Evolutionary conservation across 306 rosid genomes (phyloP), one percentile per base, ranked within the genome.

Genomic region (Cyamopsis tetragonoloba): DNA sequence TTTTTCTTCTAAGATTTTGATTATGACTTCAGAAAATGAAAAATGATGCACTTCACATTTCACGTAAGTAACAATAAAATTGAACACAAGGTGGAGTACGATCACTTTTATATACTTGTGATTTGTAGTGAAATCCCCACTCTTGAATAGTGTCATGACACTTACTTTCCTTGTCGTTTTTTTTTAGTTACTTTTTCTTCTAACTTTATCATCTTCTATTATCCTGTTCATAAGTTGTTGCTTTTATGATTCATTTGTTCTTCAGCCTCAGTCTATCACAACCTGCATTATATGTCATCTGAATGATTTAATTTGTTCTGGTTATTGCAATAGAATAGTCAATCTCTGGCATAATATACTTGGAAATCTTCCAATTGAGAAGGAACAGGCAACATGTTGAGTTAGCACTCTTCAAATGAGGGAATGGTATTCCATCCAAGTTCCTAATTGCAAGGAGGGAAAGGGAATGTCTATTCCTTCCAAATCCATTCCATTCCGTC

Each of bases 1-100:
- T 79, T 19, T 78, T 32, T 63, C 74, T 62, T 66, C 68, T 34
- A 8, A 59, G 46, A 17, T 74, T 72, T 39, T 22, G 19, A 7
- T 59, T 57, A 57, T 18, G 42, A 53, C 47, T 37, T 8, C 34
- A 18, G 12, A 28, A 61, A 19, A 56, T 56, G 7, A 15, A 17
- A 56, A 56, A 17, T 30, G 53, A 19, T 8, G 15, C 4, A 5
- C 62, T 35, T 28, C 13, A 28, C 41, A 7, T 46, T 61, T 43
- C 23, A 15, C 26, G 35, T 37, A 24, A 46, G 28, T 71, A 18
- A 62, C 51, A 6, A n/a, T 26, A 41, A 49, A 53, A 27, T 17
- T 44, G 19, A 17, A 17, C 17, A 7, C 6, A 19, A 23, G 28
- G 37, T 62, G 71, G 9, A 24, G 54, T 27, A 31, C 7, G 39